phyloP scores from a whole-genome alignment of 225 moss, liverwort and hornwort genomes.

The Lunularia cruciata region DNA sequence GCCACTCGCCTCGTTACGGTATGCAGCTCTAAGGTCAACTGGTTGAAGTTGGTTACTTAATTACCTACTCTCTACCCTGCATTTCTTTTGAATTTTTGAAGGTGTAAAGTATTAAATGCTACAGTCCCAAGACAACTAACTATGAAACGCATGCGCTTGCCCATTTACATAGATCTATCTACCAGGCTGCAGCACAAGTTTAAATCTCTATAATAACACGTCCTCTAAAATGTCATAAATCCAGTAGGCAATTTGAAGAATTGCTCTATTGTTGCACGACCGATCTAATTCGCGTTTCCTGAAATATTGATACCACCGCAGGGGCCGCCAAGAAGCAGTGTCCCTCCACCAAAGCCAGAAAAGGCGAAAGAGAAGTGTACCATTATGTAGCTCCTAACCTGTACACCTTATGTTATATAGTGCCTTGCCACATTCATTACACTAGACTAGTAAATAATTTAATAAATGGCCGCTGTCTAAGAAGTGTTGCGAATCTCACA shows the following conservation, averaged over 20 bases:
- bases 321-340: slow-evolving; percentile 63
- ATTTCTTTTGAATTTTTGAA: no score
- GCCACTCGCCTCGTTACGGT: slow-evolving; percentile 65
- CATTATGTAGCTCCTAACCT: slow-evolving; percentile 75
- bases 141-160: no score
- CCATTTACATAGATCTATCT: no score
- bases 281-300: background rate
- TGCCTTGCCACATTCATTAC: slow-evolving; percentile 30
- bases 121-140: no score
- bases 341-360: slow-evolving; percentile 58
- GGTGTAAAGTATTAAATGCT: no score
- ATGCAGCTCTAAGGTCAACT: slow-evolving; percentile 19
- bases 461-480: slow-evolving; percentile 26
- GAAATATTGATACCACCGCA: slow-evolving; percentile 32
- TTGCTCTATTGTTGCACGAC: background rate
- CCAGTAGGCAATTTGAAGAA: no score
- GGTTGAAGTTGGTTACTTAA: no score
- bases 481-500: slow-evolving; percentile 28
- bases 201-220: no score
- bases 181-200: no score
- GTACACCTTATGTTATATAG: slow-evolving; percentile 17
- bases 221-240: no score
- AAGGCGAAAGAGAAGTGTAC: slow-evolving; percentile 90
- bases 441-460: slow-evolving; percentile 37
- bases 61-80: no score